Evolutionary conservation across 306 rosid species (phyloP), one percentile per base, ranked within the genome.

Genomic region (Potentilla sterilis): DNA sequence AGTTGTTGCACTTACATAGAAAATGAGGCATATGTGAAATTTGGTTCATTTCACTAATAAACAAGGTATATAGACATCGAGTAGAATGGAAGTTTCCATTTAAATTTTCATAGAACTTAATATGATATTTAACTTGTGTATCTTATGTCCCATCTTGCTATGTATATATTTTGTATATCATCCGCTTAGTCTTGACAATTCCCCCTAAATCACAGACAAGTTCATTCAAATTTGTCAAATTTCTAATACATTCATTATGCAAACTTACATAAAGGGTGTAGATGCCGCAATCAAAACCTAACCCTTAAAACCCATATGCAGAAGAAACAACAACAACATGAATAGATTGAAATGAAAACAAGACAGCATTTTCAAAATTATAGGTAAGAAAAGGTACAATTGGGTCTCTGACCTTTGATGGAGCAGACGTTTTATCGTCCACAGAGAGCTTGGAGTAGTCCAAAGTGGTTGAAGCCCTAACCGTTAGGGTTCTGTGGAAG

Each of bases 391-490:
- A 81, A 77, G 47, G 35, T 4, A 66, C 51, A 72, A 52, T 19
- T 70, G 9, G 49, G 62, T 7, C 38, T 55, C 75, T 85, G 2
- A 94, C 98, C 97, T 88, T 86, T 64, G 86, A 81, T 9, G 90
- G 89, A 74, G 81, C 65, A 8, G 77, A 71, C 40, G 93, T 61
- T 80, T 81, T 94, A 28, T 82, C 82, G 35, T 71, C 90, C 72
- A 85, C 75, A 40, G 94, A 83, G 79, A 81, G 83, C 65, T 74
- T 86, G 89, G 98, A 89, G 83, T 73, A 87, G 81, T 87, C 92
- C 7, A 94, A 81, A 58, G 96, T 85, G 74, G 95, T 74, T 28
- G 97, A 94, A 85, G 93, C 96, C 74, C 86, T 88, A 54, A 92
- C 72, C 42, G 68, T 69, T 0, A 90, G 69, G 84, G 90, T 81